Evolutionary conservation across 352 stramenopile species (phyloP), one percentile per base, ranked within the genome.

Genomic region (Globisporangium cylindrosporum): DNA sequence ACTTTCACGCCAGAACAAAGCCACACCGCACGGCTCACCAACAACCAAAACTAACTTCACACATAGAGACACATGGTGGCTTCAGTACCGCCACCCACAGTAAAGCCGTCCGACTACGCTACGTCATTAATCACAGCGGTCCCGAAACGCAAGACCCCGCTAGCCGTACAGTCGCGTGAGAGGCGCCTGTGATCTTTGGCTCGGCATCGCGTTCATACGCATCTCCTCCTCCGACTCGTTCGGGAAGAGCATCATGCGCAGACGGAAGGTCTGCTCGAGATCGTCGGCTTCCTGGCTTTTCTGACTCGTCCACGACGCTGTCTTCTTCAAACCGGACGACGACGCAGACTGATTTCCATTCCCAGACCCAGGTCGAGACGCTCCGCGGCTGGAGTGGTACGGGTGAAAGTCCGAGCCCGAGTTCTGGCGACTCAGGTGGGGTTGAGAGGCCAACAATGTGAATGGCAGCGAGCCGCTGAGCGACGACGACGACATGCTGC

Each of bases 231-330:
- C 59, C 25, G 18, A 29, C 29, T 66, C 66, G 46, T 69, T 57
- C 8, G 68, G 59, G 22, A 77, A 77, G 1, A 79, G 68, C 71
- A 75, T 57, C 70, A 67, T 73, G 18, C 71, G 73, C n/a, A 79
- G 57, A 10, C 71, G 68, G 65, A 79, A 77, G 22, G 74, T 79
- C 32, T 73, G 62, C 54, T 77, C 73, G 9, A 79, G 62, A 36
- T 79, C 73, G 2, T 74, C 71, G 24, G 38, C 32, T 6, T 71
- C 58, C 6, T 71, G 66, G 12, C n/a, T 48, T 38, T 27, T 54
- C 57, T 27, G 9, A n/a, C 24, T 34, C 24, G 51, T 8, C 24
- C 51, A 49, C 18, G 66, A 54, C 3, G 49, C 38, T 24, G 48
- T 58, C n/a, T 34, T 20, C 18, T 59, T 69, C 22, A 64, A 24